Evolutionary conservation across 2,329 filamentous ascomycete species (phyloP).

Genomic region (Alternaria novae-zelandiae): DNA sequence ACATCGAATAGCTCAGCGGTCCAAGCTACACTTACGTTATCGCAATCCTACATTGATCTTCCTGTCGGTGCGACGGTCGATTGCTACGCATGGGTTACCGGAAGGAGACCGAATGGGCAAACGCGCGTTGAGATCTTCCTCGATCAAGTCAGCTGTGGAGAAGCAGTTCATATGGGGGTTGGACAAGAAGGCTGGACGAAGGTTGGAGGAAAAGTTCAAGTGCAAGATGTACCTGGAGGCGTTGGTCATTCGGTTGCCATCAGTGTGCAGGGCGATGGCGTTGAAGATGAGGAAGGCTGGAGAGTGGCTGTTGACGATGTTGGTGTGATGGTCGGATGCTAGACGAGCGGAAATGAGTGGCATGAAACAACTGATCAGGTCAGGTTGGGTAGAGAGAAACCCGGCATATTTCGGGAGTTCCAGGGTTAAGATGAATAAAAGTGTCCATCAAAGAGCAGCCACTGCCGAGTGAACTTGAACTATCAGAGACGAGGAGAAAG

Average conservation of each 20-base stretch:
- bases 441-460: background rate
- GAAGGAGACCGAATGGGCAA: constrained; percentile 4
- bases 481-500: background rate
- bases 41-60: constrained; percentile 19
- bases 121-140: constrained; percentile 24
- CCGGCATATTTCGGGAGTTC: too few relatives aligned
- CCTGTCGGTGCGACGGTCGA: background rate
- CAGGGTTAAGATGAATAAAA: background rate
- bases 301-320: constrained; percentile 25
- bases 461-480: background rate
- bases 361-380: background rate
- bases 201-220: constrained; percentile 11
- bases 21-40: constrained; percentile 15
- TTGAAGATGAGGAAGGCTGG: constrained; percentile 12
- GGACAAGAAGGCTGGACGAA: constrained; percentile 14
- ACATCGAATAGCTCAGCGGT: constrained; percentile 17
- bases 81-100: constrained; percentile 21
- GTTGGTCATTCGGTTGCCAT: constrained; percentile 19
- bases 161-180: background rate
- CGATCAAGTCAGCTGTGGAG: constrained; percentile 21
- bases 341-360: background rate
- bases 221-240: constrained; percentile 2
- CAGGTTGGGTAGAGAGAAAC: background rate
- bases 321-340: constrained; percentile 16
- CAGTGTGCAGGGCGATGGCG: constrained; percentile 19